Conservation (phyloP, 495 filamentous ascomycete species). For the Neurospora hispaniola region DNA sequence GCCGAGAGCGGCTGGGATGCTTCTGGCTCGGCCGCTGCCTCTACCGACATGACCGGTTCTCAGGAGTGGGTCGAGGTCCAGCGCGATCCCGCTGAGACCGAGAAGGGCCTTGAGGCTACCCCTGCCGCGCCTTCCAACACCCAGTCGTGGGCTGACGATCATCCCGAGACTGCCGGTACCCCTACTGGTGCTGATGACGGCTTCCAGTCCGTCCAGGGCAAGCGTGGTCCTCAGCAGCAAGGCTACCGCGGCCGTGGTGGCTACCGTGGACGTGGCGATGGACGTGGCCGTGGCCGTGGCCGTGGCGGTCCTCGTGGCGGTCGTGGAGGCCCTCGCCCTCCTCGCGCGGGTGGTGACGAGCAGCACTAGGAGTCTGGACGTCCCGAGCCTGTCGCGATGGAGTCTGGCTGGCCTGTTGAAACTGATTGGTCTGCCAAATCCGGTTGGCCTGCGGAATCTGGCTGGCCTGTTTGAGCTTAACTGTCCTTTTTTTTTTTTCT, state of each 20-base stretch:
- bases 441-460: neutral
- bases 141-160: conserved; percentile 17
- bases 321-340: conserved; percentile 17
- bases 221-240: conserved; percentile 26
- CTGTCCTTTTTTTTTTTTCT: conserved; percentile 8
- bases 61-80: conserved; percentile 63
- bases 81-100: conserved; percentile 62
- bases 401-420: neutral
- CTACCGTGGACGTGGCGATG: conserved; percentile 45
- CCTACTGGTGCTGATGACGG: conserved; percentile 39
- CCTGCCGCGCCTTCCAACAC: conserved; percentile 37
- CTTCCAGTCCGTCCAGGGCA: conserved; percentile 60
- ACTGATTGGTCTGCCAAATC: neutral
- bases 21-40: conserved; percentile 17
- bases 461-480: neutral
- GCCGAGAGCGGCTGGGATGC: conserved; percentile 60
- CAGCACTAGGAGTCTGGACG: conserved; percentile 5
- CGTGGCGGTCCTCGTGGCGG: conserved; percentile 28
- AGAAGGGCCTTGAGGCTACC: conserved; percentile 49
- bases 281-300: conserved; percentile 37
- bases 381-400: neutral
- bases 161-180: conserved; percentile 9
- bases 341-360: conserved; percentile 14
- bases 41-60: conserved; percentile 40
- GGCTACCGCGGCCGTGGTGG: conserved; percentile 36